Percentiles rank a stretch among this genome's conserved stretches.
Evolutionary conservation across 495 filamentous ascomycete genomes (phyloP).

Genomic region (Jackrogersella multiformis): DNA sequence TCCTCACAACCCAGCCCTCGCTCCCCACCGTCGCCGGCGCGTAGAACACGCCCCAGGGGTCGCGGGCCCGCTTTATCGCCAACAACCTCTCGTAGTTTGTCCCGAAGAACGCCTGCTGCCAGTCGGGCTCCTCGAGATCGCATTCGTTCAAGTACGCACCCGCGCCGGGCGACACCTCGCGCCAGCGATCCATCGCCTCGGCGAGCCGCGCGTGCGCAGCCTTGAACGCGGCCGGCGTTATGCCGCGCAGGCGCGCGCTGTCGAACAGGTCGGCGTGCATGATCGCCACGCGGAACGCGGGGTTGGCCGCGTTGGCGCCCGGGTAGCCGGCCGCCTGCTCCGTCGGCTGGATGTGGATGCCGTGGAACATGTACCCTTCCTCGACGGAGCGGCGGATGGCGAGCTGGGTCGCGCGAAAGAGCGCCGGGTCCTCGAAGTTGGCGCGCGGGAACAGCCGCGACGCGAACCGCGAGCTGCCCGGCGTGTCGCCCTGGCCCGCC

Average conservation of each 20-base stretch:
- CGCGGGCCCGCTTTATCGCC: constrained; percentile 60
- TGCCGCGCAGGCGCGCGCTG: constrained; percentile 17
- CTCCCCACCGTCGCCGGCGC: constrained; percentile 64
- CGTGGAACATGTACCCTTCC: constrained; percentile 49
- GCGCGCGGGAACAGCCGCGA: constrained; percentile 61
- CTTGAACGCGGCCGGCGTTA: constrained; percentile 26
- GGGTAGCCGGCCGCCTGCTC: constrained; percentile 44
- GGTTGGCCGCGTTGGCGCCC: constrained; percentile 56
- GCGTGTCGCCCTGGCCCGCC: constrained; percentile 34
- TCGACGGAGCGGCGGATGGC: constrained; percentile 52
- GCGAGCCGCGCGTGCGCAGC: constrained; percentile 29
- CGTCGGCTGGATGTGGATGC: constrained; percentile 48
- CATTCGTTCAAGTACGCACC: constrained; percentile 62
- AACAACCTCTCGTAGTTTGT: constrained; percentile 55
- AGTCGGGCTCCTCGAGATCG: constrained; percentile 70
- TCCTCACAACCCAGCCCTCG: constrained; percentile 46
- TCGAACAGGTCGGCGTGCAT: constrained; percentile 58
- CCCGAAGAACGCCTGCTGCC: constrained; percentile 70
- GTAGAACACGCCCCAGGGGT: constrained; percentile 65
- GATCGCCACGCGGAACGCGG: constrained; percentile 58
- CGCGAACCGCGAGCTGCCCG: constrained; percentile 48
- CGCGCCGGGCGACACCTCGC: constrained; percentile 48
- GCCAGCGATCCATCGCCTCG: constrained; percentile 36
- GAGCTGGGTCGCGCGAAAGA: constrained; percentile 51
- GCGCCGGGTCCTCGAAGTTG: constrained; percentile 47